phyloP scores from a whole-genome alignment of 164 flowering plant species.

The Vitis amurensis region DNA sequence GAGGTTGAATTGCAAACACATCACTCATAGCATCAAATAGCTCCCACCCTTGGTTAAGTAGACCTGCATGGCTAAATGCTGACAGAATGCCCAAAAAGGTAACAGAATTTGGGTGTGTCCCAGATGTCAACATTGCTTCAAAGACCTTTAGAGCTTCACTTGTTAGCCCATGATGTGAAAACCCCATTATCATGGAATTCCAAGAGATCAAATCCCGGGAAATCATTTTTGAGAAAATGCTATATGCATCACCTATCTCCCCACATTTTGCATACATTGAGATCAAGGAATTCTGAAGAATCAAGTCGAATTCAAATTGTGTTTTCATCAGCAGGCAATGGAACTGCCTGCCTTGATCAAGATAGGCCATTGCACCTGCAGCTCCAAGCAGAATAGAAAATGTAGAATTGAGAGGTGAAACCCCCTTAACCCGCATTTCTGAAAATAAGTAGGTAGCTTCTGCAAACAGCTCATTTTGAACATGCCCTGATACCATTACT shows the following conservation, averaged over 20 bases:
- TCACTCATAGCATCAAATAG: conserved; percentile 36
- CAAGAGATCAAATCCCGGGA: conserved; percentile 53
- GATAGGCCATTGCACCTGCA: conserved; percentile 51
- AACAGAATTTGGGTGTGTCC: conserved; percentile 36
- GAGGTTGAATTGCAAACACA: conserved; percentile 28
- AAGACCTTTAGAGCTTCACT: conserved; percentile 34
- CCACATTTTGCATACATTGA: conserved; percentile 71
- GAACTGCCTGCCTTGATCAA: conserved; percentile 47
- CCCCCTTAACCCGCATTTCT: conserved; percentile 36
- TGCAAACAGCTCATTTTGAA: conserved; percentile 48
- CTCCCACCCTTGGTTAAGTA: conserved; percentile 30
- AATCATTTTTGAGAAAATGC: conserved; percentile 36
- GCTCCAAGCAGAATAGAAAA: conserved; percentile 56
- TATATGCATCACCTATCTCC: conserved; percentile 34
- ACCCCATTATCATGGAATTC: conserved; percentile 65
- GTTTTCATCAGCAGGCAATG: conserved; percentile 43
- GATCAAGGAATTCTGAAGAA: conserved; percentile 48
- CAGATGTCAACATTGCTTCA: conserved; percentile 32
- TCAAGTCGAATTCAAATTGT: conserved; percentile 20
- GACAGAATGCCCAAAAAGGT: conserved; percentile 47
- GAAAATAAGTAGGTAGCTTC: conserved; percentile 39
- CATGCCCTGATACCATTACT: conserved; percentile 54
- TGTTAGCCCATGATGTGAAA: conserved; percentile 44
- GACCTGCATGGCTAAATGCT: conserved; percentile 49
- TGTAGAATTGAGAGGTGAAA: conserved; percentile 36